These are phyloP conservation scores for Yamadazyma dushanensis DNA, from an alignment of 1,139 yeast species.

Conservation along the genomic window DNA sequence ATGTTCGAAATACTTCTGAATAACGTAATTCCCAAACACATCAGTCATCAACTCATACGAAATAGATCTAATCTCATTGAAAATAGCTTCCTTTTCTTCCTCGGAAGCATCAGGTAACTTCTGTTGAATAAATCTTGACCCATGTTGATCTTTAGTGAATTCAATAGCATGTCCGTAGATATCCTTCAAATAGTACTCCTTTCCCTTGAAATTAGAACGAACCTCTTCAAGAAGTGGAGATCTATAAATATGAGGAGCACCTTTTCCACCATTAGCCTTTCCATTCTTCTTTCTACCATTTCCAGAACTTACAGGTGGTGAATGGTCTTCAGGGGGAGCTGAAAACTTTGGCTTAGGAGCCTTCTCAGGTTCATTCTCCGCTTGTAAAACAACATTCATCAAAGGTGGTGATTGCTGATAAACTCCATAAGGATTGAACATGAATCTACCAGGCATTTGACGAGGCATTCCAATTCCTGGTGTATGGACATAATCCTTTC, in stretches of 20 bases:
- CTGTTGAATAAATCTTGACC: conserved; percentile 93
- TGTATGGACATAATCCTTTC: conserved; percentile 19
- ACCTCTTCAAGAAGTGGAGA: conserved; percentile 87
- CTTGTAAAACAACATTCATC: conserved; percentile 7
- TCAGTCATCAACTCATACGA: conserved; percentile 88
- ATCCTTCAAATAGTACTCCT: conserved; percentile 65
- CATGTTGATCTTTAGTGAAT: conserved; percentile 95
- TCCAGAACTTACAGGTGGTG: conserved; percentile 5
- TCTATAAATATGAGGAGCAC: conserved; percentile 55
- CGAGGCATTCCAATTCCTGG: conserved; percentile 48
- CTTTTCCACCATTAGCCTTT: conserved; percentile 16
- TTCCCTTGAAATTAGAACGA: conserved; percentile 64
- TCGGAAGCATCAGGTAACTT: conserved; percentile 66
- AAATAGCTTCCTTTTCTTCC: conserved; percentile 76
- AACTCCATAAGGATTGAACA: conserved; percentile 50
- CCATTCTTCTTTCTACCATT: conserved; percentile 10
- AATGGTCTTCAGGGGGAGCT: conserved; percentile 1
- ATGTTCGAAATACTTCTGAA: conserved; percentile 88
- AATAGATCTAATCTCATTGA: conserved; percentile 77
- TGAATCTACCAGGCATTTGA: conserved; percentile 33
- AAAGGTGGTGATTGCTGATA: conserved; percentile 34
- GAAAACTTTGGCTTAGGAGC: not conserved
- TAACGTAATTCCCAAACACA: conserved; percentile 96
- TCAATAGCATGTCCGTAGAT: conserved; percentile 88
- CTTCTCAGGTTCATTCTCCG: conserved; percentile 1